These are phyloP conservation scores for Lanmaoa pseudosensibilis DNA, from an alignment of 768 basidiomycete species.

Conservation along the genomic window DNA sequence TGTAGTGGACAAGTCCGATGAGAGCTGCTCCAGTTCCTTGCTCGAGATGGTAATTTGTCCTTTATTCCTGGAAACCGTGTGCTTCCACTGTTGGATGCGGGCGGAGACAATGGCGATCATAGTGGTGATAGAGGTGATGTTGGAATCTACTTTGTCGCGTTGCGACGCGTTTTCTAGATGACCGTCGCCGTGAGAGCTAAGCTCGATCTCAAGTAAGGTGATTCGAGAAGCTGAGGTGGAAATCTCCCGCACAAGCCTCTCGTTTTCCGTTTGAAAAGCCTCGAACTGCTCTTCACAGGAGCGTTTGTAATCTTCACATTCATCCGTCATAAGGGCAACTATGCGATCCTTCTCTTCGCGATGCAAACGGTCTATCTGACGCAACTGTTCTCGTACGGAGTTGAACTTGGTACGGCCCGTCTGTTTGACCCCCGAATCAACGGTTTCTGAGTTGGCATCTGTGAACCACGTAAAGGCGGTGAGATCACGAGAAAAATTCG, in stretches of 20 bases:
- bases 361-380: not conserved
- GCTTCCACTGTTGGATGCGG: constrained; percentile 1
- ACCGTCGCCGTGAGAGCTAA: not conserved
- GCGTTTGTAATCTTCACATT: not conserved
- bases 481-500: not conserved
- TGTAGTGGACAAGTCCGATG: not conserved
- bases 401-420: not conserved
- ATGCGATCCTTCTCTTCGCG: constrained; percentile 5
- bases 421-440: not conserved
- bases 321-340: not conserved
- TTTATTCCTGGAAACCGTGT: not conserved
- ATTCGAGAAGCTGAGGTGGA: not conserved
- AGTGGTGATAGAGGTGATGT: not conserved
- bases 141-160: not conserved
- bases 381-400: not conserved
- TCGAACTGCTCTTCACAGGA: not conserved
- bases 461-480: not conserved
- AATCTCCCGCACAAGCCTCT: not conserved
- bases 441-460: not conserved
- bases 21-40: constrained; percentile 8
- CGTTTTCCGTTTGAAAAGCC: not conserved
- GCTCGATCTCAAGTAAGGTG: constrained; percentile 1
- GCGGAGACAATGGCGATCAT: not conserved
- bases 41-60: not conserved
- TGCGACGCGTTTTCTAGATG: not conserved